These are phyloP conservation scores for Populus hybrid DNA, from an alignment of 441 rosid genomes.

Conservation along the genomic window DNA sequence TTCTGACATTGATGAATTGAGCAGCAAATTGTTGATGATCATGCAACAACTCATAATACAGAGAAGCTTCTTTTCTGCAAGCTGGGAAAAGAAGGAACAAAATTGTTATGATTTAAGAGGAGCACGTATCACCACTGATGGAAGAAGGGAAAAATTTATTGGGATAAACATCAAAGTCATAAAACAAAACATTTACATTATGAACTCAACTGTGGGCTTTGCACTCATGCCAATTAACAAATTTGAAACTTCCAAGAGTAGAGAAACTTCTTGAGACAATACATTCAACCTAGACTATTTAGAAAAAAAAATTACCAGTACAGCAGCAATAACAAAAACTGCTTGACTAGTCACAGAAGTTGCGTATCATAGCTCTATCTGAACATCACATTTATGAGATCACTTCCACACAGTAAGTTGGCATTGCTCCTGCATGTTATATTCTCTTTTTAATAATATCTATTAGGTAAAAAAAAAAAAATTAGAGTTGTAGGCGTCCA, in stretches of 20 bases:
- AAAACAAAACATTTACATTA: not conserved
- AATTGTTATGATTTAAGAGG: not conserved
- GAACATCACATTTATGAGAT: not conserved
- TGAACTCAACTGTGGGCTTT: not conserved
- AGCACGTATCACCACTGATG: too few species aligned
- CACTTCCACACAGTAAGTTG: not conserved
- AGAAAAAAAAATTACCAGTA: too few species aligned
- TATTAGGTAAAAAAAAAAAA: not conserved
- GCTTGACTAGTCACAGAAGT: not conserved
- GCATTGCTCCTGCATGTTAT: not conserved
- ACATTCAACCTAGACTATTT: not conserved
- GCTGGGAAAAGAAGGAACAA: slow-evolving; percentile 30
- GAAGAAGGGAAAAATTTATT: not conserved
- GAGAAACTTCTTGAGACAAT: not conserved
- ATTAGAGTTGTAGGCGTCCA: not conserved
- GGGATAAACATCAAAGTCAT: not conserved
- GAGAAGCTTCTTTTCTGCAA: slow-evolving; percentile 58
- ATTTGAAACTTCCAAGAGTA: not conserved
- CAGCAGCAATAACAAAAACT: not conserved
- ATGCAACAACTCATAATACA: slow-evolving; percentile 53
- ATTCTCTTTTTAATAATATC: not conserved
- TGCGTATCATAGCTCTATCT: not conserved
- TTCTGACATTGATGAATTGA: slow-evolving; percentile 50
- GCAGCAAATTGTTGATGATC: slow-evolving; percentile 50
- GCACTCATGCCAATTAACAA: not conserved